Conservation (phyloP, 176 grass and related monocot species). For the Bromus sterilis region DNA sequence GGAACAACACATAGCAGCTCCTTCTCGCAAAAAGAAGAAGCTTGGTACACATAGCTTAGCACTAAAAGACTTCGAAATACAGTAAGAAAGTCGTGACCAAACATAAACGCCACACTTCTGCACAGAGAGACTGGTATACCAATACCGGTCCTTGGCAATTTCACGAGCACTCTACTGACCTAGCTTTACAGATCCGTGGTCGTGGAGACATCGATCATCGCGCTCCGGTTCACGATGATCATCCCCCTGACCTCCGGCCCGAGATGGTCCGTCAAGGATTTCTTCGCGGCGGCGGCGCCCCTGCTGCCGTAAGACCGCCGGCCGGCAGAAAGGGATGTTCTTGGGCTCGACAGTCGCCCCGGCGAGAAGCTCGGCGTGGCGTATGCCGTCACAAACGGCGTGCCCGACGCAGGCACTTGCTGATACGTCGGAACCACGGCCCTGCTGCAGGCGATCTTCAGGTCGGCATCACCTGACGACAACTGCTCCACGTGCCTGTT, state of each 20-base stretch:
- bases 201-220: conserved; percentile 48
- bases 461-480: conserved; percentile 13
- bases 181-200: conserved; percentile 31
- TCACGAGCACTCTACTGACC: background rate
- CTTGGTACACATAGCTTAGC: background rate
- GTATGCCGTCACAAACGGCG: conserved; percentile 59
- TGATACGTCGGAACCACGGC: conserved; percentile 35
- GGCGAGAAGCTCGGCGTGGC: conserved; percentile 78
- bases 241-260: conserved; percentile 38
- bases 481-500: conserved; percentile 56
- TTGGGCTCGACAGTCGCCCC: conserved; percentile 36
- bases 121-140: conserved; percentile 20
- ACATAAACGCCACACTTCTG: background rate
- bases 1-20: background rate
- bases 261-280: conserved; percentile 47
- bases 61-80: conserved; percentile 1
- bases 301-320: conserved; percentile 33
- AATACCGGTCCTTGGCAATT: background rate
- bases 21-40: background rate
- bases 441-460: conserved; percentile 49
- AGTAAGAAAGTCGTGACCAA: background rate
- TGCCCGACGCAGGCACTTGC: conserved; percentile 77
- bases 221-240: conserved; percentile 21
- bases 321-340: conserved; percentile 29
- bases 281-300: conserved; percentile 48